phyloP scores from a whole-genome alignment of 306 rosid genomes.

The Lagenaria siceraria region DNA sequence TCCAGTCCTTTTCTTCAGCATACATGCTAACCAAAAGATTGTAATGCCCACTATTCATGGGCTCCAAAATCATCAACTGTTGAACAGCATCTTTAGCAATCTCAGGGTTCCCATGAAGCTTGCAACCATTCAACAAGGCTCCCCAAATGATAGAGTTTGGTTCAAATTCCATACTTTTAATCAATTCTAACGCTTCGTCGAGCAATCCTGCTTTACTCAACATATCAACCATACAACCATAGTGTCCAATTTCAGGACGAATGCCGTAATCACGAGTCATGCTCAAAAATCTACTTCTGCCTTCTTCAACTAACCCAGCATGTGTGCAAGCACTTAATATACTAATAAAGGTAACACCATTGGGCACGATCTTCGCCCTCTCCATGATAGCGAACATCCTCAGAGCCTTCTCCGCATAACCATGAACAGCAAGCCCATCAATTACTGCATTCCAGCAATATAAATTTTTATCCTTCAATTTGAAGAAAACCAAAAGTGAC shows the following conservation, averaged over 20 bases:
- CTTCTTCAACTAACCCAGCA: conserved; percentile 60
- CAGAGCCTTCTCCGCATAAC: conserved; percentile 38
- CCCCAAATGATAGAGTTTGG: conserved; percentile 70
- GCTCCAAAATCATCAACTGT: conserved; percentile 49
- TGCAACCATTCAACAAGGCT: conserved; percentile 70
- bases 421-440: conserved; percentile 67
- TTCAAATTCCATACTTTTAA: conserved; percentile 37
- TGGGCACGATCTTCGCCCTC: conserved; percentile 43
- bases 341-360: conserved; percentile 56
- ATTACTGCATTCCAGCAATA: conserved; percentile 78
- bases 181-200: conserved; percentile 50
- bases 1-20: conserved; percentile 53
- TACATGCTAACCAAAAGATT: conserved; percentile 54
- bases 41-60: conserved; percentile 51
- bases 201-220: conserved; percentile 71
- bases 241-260: conserved; percentile 47
- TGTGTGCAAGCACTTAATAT: conserved; percentile 67
- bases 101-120: conserved; percentile 45
- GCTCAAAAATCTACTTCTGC: conserved; percentile 38
- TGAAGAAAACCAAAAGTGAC: conserved; percentile 64
- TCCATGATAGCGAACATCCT: conserved; percentile 50
- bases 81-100: conserved; percentile 39
- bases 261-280: conserved; percentile 40
- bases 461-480: conserved; percentile 42
- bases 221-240: conserved; percentile 78